Base-by-base conservation (phyloP, 2,329 filamentous ascomycete genomes). In the Alternaria sp. region DNA sequence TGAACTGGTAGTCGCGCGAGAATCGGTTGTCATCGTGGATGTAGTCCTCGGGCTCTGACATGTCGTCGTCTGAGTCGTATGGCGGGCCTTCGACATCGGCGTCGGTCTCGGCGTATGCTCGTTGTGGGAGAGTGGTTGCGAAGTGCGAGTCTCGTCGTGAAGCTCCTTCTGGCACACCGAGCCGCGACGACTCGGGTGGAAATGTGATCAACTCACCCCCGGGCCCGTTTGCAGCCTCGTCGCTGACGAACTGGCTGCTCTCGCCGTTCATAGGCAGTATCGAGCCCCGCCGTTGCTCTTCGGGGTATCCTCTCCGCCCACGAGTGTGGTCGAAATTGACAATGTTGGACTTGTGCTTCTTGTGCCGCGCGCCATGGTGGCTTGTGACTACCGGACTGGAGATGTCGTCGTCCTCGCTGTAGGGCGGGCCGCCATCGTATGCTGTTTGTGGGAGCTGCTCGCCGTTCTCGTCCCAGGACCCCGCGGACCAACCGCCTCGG, bases 391-490 rank as follows among this genome's bases (percentile, higher is more conserved):
- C 87, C 0, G 94, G 94, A 76, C 94, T 97, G 75, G 96, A 93
- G 46, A 97, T 86, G 79, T 98, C 96, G 72, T 98, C 94, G 75
- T 98, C 94, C 81, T 97, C 94, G 79, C 93, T 97, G 83, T 94
- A 98, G 3, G 94, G 95, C 21, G 94, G 94, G 0, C 94, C 94
- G 76, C 80, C 80, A 53, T 89, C 92, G 72, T 96, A 95, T 53
- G 93, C 88, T 76, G 96, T 94, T 20, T 92, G 91, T 10, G 93
- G 90, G 15, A 96, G 85, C 74, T 94, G 91, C 70, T 92, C 87
- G 23, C 86, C 88, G 4, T 66, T 67, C 58, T 75, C 67, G 87
- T 90, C 68, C 85, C 86, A 86, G 6, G 84, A 81, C 15, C 82
- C 84, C 6, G 85, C 82, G 25, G 85, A 85, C 84, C 87, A 88